These are phyloP conservation scores for Bruguiera sexangula DNA, from an alignment of 345 rosid genomes.

Conservation along the genomic window DNA sequence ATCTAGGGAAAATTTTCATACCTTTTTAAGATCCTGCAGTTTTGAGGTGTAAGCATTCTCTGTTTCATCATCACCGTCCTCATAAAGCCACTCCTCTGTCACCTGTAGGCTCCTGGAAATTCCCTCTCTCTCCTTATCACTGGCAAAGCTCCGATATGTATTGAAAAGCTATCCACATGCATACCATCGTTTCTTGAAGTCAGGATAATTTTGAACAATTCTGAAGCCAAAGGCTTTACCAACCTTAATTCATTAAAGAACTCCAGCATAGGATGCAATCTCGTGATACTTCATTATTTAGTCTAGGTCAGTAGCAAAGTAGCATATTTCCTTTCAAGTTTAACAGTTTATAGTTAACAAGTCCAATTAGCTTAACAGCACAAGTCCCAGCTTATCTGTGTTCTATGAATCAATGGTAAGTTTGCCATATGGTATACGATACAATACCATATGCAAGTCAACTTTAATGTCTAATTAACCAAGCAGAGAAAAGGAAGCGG, in stretches of 20 bases:
- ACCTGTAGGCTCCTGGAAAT: slow-evolving; percentile 59
- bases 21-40: slow-evolving; percentile 62
- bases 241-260: background rate
- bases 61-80: slow-evolving; percentile 75
- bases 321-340: background rate
- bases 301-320: background rate
- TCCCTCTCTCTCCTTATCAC: slow-evolving; percentile 54
- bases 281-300: background rate
- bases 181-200: background rate
- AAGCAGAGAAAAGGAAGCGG: background rate
- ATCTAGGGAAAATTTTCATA: slow-evolving; percentile 12
- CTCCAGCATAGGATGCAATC: background rate
- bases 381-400: slow-evolving; percentile 22
- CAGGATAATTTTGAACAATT: background rate
- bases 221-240: background rate
- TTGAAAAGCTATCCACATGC: slow-evolving; percentile 49
- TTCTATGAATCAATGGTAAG: background rate
- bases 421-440: no score
- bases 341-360: background rate
- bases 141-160: slow-evolving; percentile 52
- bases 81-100: slow-evolving; percentile 83
- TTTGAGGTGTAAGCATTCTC: slow-evolving; percentile 52
- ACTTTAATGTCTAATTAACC: no score
- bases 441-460: no score
- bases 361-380: background rate